Conservation (phyloP, 305 asterid species). For the Petunia hybrid region DNA sequence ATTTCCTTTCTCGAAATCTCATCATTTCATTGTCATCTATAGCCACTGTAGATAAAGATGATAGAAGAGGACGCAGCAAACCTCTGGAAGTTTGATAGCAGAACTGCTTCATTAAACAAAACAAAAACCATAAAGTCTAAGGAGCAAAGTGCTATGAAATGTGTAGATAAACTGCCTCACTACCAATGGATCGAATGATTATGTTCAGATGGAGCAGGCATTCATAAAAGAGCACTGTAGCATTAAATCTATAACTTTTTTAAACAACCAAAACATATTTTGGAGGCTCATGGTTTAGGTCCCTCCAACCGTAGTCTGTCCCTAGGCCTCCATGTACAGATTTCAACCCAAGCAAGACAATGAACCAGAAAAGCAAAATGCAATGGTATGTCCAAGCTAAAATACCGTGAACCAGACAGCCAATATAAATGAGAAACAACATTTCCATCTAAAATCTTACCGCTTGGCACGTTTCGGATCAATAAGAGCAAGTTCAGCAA, state of each 20-base stretch:
- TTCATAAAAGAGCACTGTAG: background rate
- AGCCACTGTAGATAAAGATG: background rate
- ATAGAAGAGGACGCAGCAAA: background rate
- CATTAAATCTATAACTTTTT: background rate
- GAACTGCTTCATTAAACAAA: background rate
- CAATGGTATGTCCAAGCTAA: background rate
- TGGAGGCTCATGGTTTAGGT: background rate
- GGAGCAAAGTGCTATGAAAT: background rate
- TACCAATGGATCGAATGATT: conserved; percentile 11
- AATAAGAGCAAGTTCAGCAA: conserved; percentile 94
- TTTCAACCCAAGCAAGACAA: conserved; percentile 7
- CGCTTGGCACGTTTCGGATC: conserved; percentile 99
- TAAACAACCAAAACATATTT: background rate
- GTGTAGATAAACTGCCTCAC: conserved; percentile 19
- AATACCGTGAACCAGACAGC: conserved; percentile 3
- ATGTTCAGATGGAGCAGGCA: background rate
- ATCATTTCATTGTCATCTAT: background rate
- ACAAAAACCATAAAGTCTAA: background rate
- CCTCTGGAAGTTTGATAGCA: background rate
- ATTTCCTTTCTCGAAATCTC: background rate
- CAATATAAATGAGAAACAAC: background rate
- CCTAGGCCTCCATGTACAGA: background rate
- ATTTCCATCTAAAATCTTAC: conserved; percentile 45
- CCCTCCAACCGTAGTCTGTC: background rate
- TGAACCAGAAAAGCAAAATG: background rate